Base-by-base conservation (phyloP, 2,329 filamentous ascomycete genomes). In the Aspergillus hortae region DNA sequence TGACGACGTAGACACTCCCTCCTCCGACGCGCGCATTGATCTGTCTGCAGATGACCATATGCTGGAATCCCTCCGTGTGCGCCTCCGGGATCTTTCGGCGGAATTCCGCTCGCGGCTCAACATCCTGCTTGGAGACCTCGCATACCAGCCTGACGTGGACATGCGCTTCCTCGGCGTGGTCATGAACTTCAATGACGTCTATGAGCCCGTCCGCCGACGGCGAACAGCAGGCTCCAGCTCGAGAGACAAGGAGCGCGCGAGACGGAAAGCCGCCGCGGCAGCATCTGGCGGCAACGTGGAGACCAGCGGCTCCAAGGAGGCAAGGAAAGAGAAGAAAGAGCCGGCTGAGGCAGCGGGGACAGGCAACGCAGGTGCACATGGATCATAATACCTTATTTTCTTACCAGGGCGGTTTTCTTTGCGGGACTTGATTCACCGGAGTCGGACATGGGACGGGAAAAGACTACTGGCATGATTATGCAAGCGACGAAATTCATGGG, bases 111-210 rank as follows among this genome's bases (percentile, higher is more conserved):
- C 82, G 1, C 83, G 88, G 25, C 81, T 97, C 45, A 90, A 90
- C 68, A 78, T 92, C 38, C 75, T 99, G 49, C 77, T 99, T 3
- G 91, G 94, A 12, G 95, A 99, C 69, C 72, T 99, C 57, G 88
- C 90, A 7, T 92, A 95, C 73, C 92, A 97, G 72, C 87, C 91
- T 1, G 94, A 99, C 69, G 86, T 92, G 47, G 94, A 99, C 70
- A 90, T 99, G 85, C 82, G 92, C 49, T 97, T 97, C 77, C 75
- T 99, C 59, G 94, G 90, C 36, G 91, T 97, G 44, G 89, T 94
- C 38, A 97, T 99, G 90, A 99, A 97, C 74, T 99, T 97, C 73
- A 99, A 99, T 72, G 92, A 97, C 68, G 89, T 95, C 23, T 97
- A 97, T 71, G 83, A 89, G 71, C 89, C 90, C 12, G 82, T 86